These are phyloP conservation scores for Xanthoconium purpureum DNA, from an alignment of 768 basidiomycete genomes.

Conservation along the genomic window DNA sequence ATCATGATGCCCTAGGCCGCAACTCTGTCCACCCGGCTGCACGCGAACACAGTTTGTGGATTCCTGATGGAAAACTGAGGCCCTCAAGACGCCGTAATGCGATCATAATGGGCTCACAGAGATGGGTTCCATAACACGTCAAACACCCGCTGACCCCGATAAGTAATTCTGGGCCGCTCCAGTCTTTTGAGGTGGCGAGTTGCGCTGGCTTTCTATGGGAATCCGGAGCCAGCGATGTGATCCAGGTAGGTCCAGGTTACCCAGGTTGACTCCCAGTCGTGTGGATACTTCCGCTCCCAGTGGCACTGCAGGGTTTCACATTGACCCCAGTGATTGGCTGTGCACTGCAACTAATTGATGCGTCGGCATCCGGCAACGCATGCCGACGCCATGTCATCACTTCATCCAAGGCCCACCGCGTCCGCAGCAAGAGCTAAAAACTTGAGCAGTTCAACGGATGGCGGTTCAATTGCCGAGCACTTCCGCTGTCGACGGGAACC, in stretches of 20 bases:
- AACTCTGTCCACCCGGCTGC: conserved; percentile 7
- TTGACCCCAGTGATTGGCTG: conserved; percentile 25
- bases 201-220: conserved; percentile 16
- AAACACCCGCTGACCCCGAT: conserved; percentile 4
- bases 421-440: conserved; percentile 21
- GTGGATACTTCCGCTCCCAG: conserved; percentile 21
- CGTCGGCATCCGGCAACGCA: conserved; percentile 14
- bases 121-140: conserved; percentile 16
- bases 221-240: neutral
- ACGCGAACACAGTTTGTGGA: conserved; percentile 8
- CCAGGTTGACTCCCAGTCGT: conserved; percentile 8
- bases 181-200: conserved; percentile 5
- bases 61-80: conserved; percentile 3
- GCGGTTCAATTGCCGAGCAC: conserved; percentile 18
- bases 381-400: conserved; percentile 24
- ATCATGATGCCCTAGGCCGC: conserved; percentile 24
- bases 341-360: conserved; percentile 31
- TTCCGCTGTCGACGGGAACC: conserved; percentile 27
- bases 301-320: conserved; percentile 27
- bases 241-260: conserved; percentile 5
- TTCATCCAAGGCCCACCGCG: neutral
- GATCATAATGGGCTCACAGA: conserved; percentile 15
- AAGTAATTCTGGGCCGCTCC: conserved; percentile 5
- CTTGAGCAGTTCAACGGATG: conserved; percentile 3
- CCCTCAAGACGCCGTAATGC: conserved; percentile 17